Evolutionary conservation across 2,329 filamentous ascomycete genomes (phyloP).

Genomic region (Rutstroemia sp.): DNA sequence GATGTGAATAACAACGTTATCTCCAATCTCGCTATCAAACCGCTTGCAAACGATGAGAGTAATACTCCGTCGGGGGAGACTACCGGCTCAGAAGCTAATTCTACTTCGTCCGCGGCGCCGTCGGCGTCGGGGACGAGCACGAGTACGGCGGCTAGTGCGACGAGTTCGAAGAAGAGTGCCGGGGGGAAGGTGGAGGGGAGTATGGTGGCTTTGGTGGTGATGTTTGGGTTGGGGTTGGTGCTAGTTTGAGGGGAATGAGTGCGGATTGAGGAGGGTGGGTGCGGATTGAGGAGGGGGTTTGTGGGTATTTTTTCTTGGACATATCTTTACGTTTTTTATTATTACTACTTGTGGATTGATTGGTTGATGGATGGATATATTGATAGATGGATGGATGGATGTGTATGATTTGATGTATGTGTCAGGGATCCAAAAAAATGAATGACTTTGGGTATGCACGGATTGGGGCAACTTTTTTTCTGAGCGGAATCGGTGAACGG

Average conservation of each 20-base stretch:
- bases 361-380: no score
- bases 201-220: slow-evolving; percentile 2
- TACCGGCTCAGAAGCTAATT: neutral
- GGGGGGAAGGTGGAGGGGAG: slow-evolving; percentile 4
- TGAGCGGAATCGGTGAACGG: neutral
- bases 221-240: slow-evolving; percentile 1
- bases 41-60: slow-evolving; percentile 41
- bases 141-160: neutral
- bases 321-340: neutral
- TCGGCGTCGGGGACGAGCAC: slow-evolving; percentile 31
- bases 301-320: neutral
- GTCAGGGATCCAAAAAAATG: neutral
- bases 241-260: neutral
- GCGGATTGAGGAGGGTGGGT: no score
- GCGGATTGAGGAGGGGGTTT: no score
- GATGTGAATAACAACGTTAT: slow-evolving; percentile 49
- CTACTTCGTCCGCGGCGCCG: neutral
- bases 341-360: neutral
- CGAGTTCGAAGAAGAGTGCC: neutral
- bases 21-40: slow-evolving; percentile 52
- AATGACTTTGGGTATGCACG: neutral
- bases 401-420: slow-evolving; percentile 1
- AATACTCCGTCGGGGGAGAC: slow-evolving; percentile 40
- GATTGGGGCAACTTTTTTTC: neutral
- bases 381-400: neutral